phyloP scores from a whole-genome alignment of 495 filamentous ascomycete genomes.

The Hyaloscypha variabilis region DNA sequence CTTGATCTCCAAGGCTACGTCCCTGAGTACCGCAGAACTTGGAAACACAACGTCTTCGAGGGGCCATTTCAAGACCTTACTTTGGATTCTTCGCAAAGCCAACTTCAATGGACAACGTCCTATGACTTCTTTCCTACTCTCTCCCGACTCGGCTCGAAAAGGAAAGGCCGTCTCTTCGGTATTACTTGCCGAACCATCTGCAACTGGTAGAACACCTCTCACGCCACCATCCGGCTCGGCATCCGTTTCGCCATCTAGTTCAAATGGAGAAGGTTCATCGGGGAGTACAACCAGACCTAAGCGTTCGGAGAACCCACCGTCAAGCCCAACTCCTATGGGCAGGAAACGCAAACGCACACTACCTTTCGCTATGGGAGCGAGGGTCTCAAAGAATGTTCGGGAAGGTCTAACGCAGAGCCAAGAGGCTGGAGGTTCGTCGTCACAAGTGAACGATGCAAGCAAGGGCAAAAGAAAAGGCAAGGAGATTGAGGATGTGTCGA shows the following conservation, averaged over 20 bases:
- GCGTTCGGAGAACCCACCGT: background rate
- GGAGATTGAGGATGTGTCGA: background rate
- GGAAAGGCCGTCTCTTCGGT: background rate
- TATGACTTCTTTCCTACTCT: conserved; percentile 1
- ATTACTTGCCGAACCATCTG: background rate
- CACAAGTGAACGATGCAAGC: background rate
- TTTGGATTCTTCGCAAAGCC: background rate
- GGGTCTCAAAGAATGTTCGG: conserved; percentile 11
- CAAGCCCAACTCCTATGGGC: conserved; percentile 14
- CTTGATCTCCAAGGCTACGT: conserved; percentile 4
- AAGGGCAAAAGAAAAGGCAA: conserved; percentile 17
- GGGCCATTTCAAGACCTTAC: background rate
- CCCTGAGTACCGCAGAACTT: conserved; percentile 10
- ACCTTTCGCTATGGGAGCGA: background rate
- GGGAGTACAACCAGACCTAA: background rate
- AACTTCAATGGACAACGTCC: background rate
- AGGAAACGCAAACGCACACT: background rate
- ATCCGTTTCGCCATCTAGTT: conserved; percentile 1
- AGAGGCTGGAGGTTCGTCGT: background rate
- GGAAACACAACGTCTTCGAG: background rate
- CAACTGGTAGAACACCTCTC: background rate
- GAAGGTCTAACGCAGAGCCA: background rate
- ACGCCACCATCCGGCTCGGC: background rate
- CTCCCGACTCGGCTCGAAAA: conserved; percentile 7
- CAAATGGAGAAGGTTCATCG: conserved; percentile 18